These are phyloP conservation scores for Tulasnella sp. DNA, from an alignment of 768 basidiomycete species.

Conservation along the genomic window DNA sequence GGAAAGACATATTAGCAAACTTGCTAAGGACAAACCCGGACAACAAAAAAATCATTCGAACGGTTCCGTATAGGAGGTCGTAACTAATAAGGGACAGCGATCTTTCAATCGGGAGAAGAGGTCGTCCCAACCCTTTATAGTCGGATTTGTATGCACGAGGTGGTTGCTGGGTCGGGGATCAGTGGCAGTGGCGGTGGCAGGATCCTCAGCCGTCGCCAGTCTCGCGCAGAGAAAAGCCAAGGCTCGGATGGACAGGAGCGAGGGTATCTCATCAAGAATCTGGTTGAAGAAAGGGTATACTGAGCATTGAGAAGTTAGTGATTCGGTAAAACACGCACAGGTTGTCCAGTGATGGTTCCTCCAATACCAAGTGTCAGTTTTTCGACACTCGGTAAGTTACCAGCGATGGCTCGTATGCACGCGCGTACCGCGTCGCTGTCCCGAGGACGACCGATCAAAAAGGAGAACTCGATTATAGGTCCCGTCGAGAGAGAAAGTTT, in stretches of 20 bases:
- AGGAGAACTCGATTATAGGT: not conserved
- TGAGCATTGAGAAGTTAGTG: not conserved
- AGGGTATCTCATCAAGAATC: not conserved
- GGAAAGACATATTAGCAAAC: too few relatives aligned
- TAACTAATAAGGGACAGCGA: not conserved
- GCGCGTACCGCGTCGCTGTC: not conserved
- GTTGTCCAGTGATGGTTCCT: not conserved
- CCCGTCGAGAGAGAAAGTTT: not conserved
- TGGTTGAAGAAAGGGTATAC: not conserved
- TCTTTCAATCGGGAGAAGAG: not conserved
- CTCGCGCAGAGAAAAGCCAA: not conserved
- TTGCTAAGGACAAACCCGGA: too few relatives aligned
- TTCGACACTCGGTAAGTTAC: not conserved
- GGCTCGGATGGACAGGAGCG: not conserved
- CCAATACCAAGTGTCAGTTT: not conserved
- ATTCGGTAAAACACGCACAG: not conserved
- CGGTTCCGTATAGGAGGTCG: not conserved
- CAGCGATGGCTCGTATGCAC: not conserved
- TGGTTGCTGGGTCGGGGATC: not conserved
- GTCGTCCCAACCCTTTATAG: not conserved
- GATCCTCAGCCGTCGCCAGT: not conserved
- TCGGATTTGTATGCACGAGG: not conserved
- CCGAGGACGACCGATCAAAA: not conserved
- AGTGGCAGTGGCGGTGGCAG: not conserved
- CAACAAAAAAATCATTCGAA: too few relatives aligned